These are phyloP conservation scores for Dactylellina haptotyla DNA, from an alignment of 2,329 filamentous ascomycete genomes.

Conservation along the genomic window DNA sequence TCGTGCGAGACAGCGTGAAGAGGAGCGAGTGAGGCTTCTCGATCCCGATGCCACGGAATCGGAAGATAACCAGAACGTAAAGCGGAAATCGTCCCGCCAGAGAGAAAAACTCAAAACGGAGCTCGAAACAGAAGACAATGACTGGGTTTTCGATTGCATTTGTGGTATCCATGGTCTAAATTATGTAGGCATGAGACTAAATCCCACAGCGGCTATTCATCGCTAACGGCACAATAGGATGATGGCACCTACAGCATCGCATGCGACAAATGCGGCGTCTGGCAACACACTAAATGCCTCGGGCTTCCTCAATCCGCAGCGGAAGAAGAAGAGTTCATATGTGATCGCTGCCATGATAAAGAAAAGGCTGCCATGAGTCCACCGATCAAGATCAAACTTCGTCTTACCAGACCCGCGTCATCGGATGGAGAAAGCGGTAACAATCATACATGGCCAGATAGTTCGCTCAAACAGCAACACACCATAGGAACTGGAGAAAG, in stretches of 20 bases:
- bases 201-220: not conserved
- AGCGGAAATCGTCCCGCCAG: conserved; percentile 52
- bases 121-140: conserved; percentile 72
- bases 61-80: conserved; percentile 31
- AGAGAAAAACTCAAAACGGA: conserved; percentile 53
- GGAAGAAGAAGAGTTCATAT: conserved; percentile 85
- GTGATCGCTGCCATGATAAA: conserved; percentile 74
- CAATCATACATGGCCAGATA: not conserved
- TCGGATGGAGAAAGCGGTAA: conserved; percentile 18
- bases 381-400: conserved; percentile 67
- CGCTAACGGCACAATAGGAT: conserved; percentile 66
- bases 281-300: conserved; percentile 96
- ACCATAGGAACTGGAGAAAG: not conserved
- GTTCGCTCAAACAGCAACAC: not conserved
- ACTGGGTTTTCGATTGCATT: conserved; percentile 94
- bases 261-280: conserved; percentile 92
- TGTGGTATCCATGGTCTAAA: conserved; percentile 92
- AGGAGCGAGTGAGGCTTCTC: conserved; percentile 58
- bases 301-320: conserved; percentile 81
- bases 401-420: conserved; percentile 60
- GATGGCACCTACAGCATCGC: conserved; percentile 93
- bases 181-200: conserved; percentile 63
- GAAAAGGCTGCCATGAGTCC: conserved; percentile 63
- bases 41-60: conserved; percentile 48
- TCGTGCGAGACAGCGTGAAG: conserved; percentile 84